phyloP scores from a whole-genome alignment of 805 yeast genomes.

The Wickerhamomyces chaumierensis region DNA sequence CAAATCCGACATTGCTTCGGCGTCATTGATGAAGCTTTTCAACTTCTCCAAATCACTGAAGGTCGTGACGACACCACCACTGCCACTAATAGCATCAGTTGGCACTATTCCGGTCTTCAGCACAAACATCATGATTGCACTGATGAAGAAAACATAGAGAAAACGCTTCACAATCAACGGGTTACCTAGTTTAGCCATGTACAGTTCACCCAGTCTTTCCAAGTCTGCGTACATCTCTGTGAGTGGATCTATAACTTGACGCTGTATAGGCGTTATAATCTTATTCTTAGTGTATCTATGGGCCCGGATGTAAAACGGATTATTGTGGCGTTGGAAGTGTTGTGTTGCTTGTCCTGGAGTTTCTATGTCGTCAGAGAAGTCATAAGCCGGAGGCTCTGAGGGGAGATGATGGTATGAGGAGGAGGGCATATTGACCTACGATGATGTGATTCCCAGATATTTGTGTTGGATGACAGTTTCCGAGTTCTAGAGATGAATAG shows the following conservation, averaged over 20 bases:
- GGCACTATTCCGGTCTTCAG: constrained; percentile 48
- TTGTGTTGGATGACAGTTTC: too few species aligned
- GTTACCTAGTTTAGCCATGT: constrained; percentile 62
- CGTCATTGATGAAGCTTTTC: constrained; percentile 33
- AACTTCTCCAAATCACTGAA: constrained; percentile 52
- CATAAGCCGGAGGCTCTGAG: neutral
- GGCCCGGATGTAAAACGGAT: neutral
- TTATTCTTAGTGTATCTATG: neutral
- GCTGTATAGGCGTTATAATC: constrained; percentile 5
- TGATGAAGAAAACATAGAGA: constrained; percentile 55
- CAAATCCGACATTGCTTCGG: constrained; percentile 31
- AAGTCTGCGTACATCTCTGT: constrained; percentile 24
- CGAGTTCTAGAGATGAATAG: too few species aligned
- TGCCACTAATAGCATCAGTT: constrained; percentile 24
- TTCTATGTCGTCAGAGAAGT: neutral
- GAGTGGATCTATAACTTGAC: constrained; percentile 34
- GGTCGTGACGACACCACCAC: constrained; percentile 29
- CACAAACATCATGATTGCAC: constrained; percentile 44
- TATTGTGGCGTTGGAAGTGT: neutral
- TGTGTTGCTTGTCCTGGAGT: neutral
- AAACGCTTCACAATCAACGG: constrained; percentile 76
- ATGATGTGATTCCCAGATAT: too few species aligned
- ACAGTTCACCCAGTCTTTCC: constrained; percentile 38
- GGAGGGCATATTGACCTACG: neutral
- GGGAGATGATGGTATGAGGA: neutral